Percentiles rank a stretch among this genome's conserved stretches.
Conservation (phyloP, 192 early-diverging fungal genomes). For the Allomyces macrogynus region DNA sequence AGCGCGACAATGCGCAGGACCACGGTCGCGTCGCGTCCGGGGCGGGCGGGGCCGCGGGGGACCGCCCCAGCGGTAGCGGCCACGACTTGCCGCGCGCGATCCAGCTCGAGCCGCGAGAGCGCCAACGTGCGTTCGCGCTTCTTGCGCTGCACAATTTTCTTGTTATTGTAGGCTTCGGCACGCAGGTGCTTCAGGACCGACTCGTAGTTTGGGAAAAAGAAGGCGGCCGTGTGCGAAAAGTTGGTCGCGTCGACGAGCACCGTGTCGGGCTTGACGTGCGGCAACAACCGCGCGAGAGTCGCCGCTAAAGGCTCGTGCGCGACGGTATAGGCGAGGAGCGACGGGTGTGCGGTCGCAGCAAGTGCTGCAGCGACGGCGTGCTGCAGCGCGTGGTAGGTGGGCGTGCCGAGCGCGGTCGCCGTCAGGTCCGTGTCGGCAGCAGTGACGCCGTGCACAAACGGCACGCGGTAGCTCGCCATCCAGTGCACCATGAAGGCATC, state of each 20-base stretch:
- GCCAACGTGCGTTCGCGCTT: background rate
- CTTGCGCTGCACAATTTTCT: background rate
- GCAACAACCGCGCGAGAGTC: no score
- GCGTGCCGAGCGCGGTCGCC: background rate
- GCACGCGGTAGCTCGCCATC: background rate
- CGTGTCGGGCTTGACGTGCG: background rate
- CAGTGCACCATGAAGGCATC: background rate
- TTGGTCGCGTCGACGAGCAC: background rate
- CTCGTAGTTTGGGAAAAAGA: background rate
- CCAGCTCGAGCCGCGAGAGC: background rate
- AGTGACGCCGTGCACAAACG: background rate
- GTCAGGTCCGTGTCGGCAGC: background rate
- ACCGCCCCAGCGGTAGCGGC: no score
- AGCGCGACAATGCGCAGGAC: background rate
- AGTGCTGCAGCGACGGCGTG: no score
- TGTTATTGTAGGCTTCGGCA: background rate
- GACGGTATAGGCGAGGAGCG: no score
- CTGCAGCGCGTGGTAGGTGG: background rate
- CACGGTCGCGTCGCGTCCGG: constrained; percentile 3
- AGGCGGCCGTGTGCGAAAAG: background rate
- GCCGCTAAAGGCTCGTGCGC: no score
- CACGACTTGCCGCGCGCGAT: no score
- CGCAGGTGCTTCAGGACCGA: background rate
- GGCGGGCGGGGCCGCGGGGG: background rate
- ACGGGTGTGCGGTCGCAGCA: no score